Base-by-base conservation (phyloP, 1,284 basidiomycete genomes). In the Leccinum fallax region DNA sequence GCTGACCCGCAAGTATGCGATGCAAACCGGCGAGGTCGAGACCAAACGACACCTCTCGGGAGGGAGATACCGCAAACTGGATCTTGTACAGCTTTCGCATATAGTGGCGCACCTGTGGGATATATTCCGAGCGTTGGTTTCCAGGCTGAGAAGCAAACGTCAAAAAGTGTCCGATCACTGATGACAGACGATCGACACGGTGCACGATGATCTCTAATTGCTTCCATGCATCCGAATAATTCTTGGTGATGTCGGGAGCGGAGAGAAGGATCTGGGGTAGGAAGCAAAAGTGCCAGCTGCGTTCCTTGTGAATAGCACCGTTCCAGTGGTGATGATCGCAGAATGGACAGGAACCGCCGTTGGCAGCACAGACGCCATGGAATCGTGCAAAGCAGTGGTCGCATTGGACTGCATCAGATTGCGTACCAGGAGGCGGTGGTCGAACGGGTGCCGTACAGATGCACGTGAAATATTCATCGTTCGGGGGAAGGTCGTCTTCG, bases 321-420 rank as follows among this genome's bases (percentile, higher is more conserved):
- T 93, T 91, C 91, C 91, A 93, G 67, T 93, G 92, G 65, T 92
- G 88, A 67, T 93, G 90, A 66, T 93, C 91, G 67, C 91, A 93
- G 79, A 93, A 93, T 0, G 92, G 91, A 71, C 91, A 93, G 8
- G 91, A 93, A 40, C 91, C 91, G n/a, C 91, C 91, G 66, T 88
- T 92, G 65, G 87, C 87, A 11, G 90, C 91, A 66, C 91, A 93
- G 60, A 86, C 81, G 19, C 90, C 91, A 66, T 93, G 91, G 76
- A 93, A 93, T 58, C 90, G 80, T 51, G 91, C 92, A 71, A 84
- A 90, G 66, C 91, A 93, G 68, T 93, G 91, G 70, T 93, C 91
- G 71, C 91, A 93, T 72, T 93, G 91, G 6, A 93, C 92, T 0
- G 92, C 91, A 71, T 93, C 90, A 0, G 91, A 92, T 26, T 82